phyloP scores from a whole-genome alignment of 108 stramenopile genomes.

The Fistulifera pelliculosa region DNA sequence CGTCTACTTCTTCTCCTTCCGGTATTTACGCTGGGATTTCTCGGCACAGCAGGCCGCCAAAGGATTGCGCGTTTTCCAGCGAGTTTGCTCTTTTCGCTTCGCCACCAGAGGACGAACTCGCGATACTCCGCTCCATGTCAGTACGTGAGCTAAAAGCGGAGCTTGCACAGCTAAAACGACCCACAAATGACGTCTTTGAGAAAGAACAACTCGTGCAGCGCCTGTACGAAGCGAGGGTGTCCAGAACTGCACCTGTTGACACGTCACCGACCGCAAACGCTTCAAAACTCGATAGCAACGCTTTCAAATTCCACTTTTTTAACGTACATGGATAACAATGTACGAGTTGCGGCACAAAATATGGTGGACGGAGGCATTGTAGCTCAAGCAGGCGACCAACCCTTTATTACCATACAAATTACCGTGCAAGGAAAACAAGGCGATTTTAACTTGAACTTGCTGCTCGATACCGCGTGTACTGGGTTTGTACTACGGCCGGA shows the following conservation, averaged over 20 bases:
- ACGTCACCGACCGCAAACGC: background rate
- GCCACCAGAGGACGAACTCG: background rate
- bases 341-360: conserved; percentile 32
- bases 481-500: conserved; percentile 59
- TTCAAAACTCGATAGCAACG: background rate
- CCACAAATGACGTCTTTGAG: conserved; percentile 52
- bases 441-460: conserved; percentile 27
- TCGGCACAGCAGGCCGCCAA: too few relatives aligned
- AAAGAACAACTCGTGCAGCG: conserved; percentile 74
- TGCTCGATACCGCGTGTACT: conserved; percentile 78
- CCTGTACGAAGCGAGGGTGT: conserved; percentile 22
- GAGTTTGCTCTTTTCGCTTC: too few relatives aligned
- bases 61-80: too few relatives aligned
- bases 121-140: conserved; percentile 34
- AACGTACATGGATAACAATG: conserved; percentile 26
- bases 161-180: conserved; percentile 27
- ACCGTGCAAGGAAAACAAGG: conserved; percentile 9
- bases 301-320: conserved; percentile 18
- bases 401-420: conserved; percentile 38
- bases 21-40: too few relatives aligned
- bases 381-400: conserved; percentile 35
- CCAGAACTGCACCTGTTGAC: background rate
- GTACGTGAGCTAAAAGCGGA: conserved; percentile 60
- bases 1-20: too few relatives aligned
- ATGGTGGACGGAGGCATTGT: conserved; percentile 28